Evolutionary conservation across 2,329 filamentous ascomycete species (phyloP).

Genomic region (Colletotrichum lentis): DNA sequence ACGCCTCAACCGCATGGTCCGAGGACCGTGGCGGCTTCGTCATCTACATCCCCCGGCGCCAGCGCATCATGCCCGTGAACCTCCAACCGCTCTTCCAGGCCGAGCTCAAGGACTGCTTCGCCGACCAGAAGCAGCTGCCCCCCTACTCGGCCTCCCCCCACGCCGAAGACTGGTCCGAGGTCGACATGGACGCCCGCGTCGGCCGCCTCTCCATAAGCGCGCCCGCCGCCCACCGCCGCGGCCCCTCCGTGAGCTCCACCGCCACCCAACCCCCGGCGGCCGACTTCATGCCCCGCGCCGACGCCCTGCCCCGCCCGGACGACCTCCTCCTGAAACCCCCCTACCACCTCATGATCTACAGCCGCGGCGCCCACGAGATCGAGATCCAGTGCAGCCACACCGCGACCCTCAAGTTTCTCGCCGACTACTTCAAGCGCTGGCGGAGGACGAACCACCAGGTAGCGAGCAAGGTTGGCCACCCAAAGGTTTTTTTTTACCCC

Average conservation of each 20-base stretch:
- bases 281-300: constrained; percentile 53
- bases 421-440: constrained; percentile 58
- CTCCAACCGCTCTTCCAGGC: constrained; percentile 49
- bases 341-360: constrained; percentile 55
- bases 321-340: constrained; percentile 58
- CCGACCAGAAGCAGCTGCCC: constrained; percentile 38
- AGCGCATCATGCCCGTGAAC: constrained; percentile 45
- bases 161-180: constrained; percentile 56
- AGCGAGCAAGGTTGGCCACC: constrained; percentile 45
- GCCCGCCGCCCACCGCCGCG: background rate
- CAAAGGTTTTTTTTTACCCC: background rate
- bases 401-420: constrained; percentile 54
- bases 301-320: constrained; percentile 55
- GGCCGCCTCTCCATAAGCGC: constrained; percentile 40
- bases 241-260: constrained; percentile 4
- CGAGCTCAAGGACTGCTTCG: constrained; percentile 49
- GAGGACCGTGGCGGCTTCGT: constrained; percentile 49
- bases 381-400: constrained; percentile 59
- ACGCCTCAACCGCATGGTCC: constrained; percentile 51
- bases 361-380: constrained; percentile 45
- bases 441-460: constrained; percentile 54
- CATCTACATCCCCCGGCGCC: constrained; percentile 49
- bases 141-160: constrained; percentile 22
- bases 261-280: background rate
- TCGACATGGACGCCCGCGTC: constrained; percentile 47